phyloP scores from a whole-genome alignment of 805 yeast genomes.

The Blastobotrys peoriensis region DNA sequence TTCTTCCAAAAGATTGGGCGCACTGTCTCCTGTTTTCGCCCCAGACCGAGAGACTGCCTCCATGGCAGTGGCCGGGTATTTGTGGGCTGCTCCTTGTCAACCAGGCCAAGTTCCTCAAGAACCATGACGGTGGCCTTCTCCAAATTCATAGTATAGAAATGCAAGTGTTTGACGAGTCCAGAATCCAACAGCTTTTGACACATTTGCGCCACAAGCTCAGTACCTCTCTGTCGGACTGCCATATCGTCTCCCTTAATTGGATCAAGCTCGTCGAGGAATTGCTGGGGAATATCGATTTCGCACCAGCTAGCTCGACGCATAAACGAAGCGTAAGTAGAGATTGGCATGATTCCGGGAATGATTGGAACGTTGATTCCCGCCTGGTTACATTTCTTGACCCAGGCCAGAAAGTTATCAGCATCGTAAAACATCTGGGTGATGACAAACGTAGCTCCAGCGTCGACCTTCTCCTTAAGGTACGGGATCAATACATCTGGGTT shows the following conservation, averaged over 20 bases:
- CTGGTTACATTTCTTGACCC: constrained; percentile 70
- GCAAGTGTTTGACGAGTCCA: constrained; percentile 76
- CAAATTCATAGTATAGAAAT: constrained; percentile 95
- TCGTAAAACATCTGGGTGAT: constrained; percentile 98
- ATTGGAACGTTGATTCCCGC: constrained; percentile 78
- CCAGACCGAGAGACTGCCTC: constrained; percentile 83
- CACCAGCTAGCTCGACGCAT: constrained; percentile 95
- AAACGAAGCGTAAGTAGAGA: constrained; percentile 89
- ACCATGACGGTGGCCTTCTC: constrained; percentile 89
- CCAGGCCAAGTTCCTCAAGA: constrained; percentile 62
- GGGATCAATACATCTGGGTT: constrained; percentile 47
- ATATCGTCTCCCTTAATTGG: constrained; percentile 88
- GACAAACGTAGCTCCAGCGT: constrained; percentile 89
- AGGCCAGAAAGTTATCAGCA: constrained; percentile 70
- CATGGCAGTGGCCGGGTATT: constrained; percentile 56
- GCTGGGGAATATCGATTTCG: constrained; percentile 69
- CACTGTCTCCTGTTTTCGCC: constrained; percentile 71
- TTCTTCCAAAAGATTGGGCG: constrained; percentile 97
- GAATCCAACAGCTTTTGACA: constrained; percentile 66
- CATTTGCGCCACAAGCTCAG: constrained; percentile 76
- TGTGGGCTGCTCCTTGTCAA: constrained; percentile 30
- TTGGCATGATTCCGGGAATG: constrained; percentile 98
- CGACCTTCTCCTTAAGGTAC: constrained; percentile 79
- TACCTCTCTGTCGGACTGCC: constrained; percentile 78
- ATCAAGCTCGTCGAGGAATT: constrained; percentile 62